phyloP scores from a whole-genome alignment of 345 rosid genomes.

The Euphorbia tirucalli region DNA sequence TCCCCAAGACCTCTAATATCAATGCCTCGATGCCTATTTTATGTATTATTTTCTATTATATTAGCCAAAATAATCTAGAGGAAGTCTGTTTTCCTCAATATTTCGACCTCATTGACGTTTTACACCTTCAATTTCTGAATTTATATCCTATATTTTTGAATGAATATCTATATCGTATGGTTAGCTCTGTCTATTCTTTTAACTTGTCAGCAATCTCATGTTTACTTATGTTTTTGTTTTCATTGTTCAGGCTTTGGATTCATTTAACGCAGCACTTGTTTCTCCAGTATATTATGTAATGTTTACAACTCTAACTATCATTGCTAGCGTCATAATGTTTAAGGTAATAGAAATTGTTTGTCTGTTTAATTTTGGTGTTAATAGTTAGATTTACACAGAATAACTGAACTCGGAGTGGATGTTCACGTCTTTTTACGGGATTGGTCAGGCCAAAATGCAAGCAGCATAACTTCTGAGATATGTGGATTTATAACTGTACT shows the following conservation, averaged over 20 bases:
- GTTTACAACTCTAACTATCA: slow-evolving; percentile 83
- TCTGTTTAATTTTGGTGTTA: background rate
- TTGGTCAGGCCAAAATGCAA: slow-evolving; percentile 75
- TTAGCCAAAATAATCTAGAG: background rate
- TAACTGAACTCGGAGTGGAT: slow-evolving; percentile 1
- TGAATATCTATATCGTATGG: background rate
- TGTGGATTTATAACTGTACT: slow-evolving; percentile 91
- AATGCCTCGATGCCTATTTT: background rate
- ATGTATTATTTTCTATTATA: background rate
- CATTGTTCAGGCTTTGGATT: slow-evolving; percentile 67
- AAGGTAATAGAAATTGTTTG: slow-evolving; percentile 45
- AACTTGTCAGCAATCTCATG: background rate
- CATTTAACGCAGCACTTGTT: slow-evolving; percentile 80
- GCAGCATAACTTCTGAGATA: slow-evolving; percentile 80
- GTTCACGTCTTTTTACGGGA: slow-evolving; percentile 45
- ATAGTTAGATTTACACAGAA: background rate
- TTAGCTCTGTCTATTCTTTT: background rate
- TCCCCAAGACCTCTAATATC: background rate
- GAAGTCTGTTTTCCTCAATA: background rate
- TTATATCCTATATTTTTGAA: background rate
- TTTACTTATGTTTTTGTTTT: background rate
- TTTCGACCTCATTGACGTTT: background rate
- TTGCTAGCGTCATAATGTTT: slow-evolving; percentile 85
- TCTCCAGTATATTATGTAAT: slow-evolving; percentile 92
- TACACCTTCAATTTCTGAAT: background rate